These are phyloP conservation scores for Chalciporus piperatus DNA, from an alignment of 768 basidiomycete species.

Conservation along the genomic window DNA sequence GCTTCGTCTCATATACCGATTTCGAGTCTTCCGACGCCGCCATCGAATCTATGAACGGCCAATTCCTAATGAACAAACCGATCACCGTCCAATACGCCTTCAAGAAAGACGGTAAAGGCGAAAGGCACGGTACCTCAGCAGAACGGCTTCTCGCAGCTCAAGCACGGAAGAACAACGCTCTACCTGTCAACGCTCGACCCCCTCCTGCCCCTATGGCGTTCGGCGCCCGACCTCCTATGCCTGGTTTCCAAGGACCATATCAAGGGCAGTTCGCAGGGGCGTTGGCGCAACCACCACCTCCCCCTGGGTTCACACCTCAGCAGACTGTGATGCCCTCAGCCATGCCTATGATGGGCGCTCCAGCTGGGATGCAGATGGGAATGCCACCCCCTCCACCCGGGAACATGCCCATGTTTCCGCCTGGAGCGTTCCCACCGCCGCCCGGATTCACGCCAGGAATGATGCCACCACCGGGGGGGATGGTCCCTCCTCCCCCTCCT, in stretches of 20 bases:
- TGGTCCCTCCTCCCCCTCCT: slow-evolving; percentile 49
- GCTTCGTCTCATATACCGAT: slow-evolving; percentile 95
- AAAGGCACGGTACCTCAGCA: slow-evolving; percentile 95
- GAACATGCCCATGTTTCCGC: slow-evolving; percentile 46
- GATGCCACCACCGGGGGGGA: slow-evolving; percentile 33
- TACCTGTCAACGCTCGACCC: slow-evolving; percentile 74
- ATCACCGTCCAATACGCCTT: slow-evolving; percentile 98
- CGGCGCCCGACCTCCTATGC: slow-evolving; percentile 61
- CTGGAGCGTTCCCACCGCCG: slow-evolving; percentile 54
- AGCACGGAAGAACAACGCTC: slow-evolving; percentile 91
- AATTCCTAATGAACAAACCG: slow-evolving; percentile 98
- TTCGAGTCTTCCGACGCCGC: slow-evolving; percentile 97
- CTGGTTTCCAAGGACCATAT: slow-evolving; percentile 73
- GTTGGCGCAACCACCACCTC: slow-evolving; percentile 78
- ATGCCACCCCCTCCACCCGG: slow-evolving; percentile 33
- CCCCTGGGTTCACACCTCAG: slow-evolving; percentile 74
- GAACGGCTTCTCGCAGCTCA: slow-evolving; percentile 94
- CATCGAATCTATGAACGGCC: slow-evolving; percentile 94
- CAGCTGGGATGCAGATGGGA: slow-evolving; percentile 32
- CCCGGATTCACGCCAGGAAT: slow-evolving; percentile 60
- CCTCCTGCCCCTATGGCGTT: slow-evolving; percentile 74
- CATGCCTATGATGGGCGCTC: slow-evolving; percentile 36
- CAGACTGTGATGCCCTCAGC: slow-evolving; percentile 56
- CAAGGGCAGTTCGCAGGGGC: slow-evolving; percentile 94
- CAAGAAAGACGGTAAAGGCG: slow-evolving; percentile 99